phyloP scores from a whole-genome alignment of 805 yeast species.

The Candida sithepensis region DNA sequence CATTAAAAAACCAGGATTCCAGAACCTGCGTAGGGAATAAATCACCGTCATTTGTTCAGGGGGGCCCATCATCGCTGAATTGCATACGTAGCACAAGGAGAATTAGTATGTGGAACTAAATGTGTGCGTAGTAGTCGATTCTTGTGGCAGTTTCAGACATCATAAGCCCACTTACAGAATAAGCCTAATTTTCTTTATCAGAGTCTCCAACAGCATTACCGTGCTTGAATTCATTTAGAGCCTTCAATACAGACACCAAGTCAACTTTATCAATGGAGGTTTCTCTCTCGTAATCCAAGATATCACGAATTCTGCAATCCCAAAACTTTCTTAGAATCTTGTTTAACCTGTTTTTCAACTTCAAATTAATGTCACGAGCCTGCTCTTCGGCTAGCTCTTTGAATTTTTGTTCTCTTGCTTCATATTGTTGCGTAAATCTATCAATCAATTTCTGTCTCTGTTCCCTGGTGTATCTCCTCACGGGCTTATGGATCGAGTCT shows the following conservation, averaged over 20 bases:
- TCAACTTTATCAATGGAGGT: constrained; percentile 26
- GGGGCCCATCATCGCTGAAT: too few species aligned
- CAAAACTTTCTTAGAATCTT: constrained; percentile 47
- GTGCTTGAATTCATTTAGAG: constrained; percentile 7
- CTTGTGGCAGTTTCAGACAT: too few species aligned
- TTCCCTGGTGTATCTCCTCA: constrained; percentile 23
- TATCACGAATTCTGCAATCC: constrained; percentile 43
- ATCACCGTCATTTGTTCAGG: too few species aligned
- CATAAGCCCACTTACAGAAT: too few species aligned
- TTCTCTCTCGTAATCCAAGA: constrained; percentile 43
- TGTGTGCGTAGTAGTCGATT: too few species aligned
- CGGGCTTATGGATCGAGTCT: background rate
- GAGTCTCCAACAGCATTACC: background rate
- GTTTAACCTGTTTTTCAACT: constrained; percentile 40
- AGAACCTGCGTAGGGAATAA: too few species aligned
- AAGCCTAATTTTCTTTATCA: background rate
- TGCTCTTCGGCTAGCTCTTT: constrained; percentile 24
- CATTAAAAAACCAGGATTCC: too few species aligned
- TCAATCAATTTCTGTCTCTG: constrained; percentile 38
- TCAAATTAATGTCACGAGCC: constrained; percentile 31
- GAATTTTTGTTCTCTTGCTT: constrained; percentile 17
- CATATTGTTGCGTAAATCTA: constrained; percentile 20
- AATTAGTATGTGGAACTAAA: too few species aligned
- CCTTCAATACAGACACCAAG: constrained; percentile 30
- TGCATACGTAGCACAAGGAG: too few species aligned